Base-by-base conservation (phyloP, 73 alveolate species). In the Durusdinium trenchii region DNA sequence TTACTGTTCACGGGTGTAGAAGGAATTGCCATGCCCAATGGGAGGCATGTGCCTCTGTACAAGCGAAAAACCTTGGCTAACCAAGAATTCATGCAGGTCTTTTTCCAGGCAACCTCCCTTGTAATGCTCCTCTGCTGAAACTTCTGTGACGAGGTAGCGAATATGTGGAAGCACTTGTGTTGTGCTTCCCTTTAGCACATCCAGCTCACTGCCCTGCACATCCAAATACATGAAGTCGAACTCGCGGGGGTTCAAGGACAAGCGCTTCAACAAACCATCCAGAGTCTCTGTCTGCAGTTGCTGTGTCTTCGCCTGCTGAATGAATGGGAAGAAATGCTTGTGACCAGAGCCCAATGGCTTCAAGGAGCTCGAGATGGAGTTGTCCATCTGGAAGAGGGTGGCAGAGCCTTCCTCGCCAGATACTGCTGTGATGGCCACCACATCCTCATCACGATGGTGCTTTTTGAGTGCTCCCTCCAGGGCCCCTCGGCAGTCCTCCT, bases 351-450 rank as follows among this genome's bases (percentile, higher is more conserved):
- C 98, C 52, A 91, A 76, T 18, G 98, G 98, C 36, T 91, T 91
- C 57, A 91, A 43, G 10, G 98, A 91, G 38, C 89, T 61, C 32
- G 98, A 91, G 76, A 91, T 91, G 47, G 98, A 91, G 47, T 91
- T 91, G 89, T 91, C 98, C 47, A 89, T 91, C 67, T 76, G 84
- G 76, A 51, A 84, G 94, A 84, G 94, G 54, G 50, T 84, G 18
- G 94, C 94, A 0, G 73, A 50, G 32, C 87, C 98, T 4, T 57
- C 89, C 60, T 71, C 40, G 45, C 78, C 71, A 10, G 89, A 67
- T 43, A 91, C 35, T 26, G 98, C 98, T 0, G 98, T 69, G 89
- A 91, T 91, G 75, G 98, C 98, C 60, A 91, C 89, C 98, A 48
- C 48, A 48, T 89, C 96, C 46, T 62, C 52, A 0, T 45, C 54